Base-by-base conservation (phyloP, 495 filamentous ascomycete species). In the Stereocaulon alpinum region DNA sequence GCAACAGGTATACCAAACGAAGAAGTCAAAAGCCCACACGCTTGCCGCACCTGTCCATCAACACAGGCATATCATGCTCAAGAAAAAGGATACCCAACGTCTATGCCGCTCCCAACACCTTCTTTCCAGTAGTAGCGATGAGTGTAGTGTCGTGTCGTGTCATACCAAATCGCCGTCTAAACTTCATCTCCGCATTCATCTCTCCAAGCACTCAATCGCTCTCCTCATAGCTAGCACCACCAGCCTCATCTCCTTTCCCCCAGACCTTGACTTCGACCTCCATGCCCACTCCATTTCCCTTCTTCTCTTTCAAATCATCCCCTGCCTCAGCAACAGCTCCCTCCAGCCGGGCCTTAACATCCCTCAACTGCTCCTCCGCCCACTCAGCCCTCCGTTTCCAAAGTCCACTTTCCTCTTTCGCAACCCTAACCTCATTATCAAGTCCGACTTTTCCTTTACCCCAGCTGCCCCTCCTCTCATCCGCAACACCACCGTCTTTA, bases 361-460 rank as follows among this genome's bases (percentile, higher is more conserved):
- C 55, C 20, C n/a, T 37, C 50, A 80, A 65, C 27, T 72, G 68
- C 63, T 68, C 72, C 71, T 83, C 79, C 0, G 79, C 77, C 14
- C 67, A 63, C 65, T 80, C 72, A 1, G 80, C 80, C 52, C 77
- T 68, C 29, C 66, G 68, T 54, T 71, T 72, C 80, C 81, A 84
- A 53, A 68, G 66, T 34, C 66, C 60, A 43, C 70, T 64, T 49
- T 81, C 77, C 27, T 68, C 68, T 54, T 71, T 72, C n/a, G 73
- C 70, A 4, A 70, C 61, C 18, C 71, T 64, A 34, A 83, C 67
- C 60, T 75, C 70, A 56, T 76, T 72, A 42, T 70, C 70, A 43
- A 81, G 48, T 1, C 24, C 24, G 24, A 24, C 24, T 9, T 67
- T 70, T 0, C 70, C 74, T 12, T 75, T 80, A 71, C 53, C 62